Conservation (phyloP, 106 monocot genomes). For the Allium sativum region DNA sequence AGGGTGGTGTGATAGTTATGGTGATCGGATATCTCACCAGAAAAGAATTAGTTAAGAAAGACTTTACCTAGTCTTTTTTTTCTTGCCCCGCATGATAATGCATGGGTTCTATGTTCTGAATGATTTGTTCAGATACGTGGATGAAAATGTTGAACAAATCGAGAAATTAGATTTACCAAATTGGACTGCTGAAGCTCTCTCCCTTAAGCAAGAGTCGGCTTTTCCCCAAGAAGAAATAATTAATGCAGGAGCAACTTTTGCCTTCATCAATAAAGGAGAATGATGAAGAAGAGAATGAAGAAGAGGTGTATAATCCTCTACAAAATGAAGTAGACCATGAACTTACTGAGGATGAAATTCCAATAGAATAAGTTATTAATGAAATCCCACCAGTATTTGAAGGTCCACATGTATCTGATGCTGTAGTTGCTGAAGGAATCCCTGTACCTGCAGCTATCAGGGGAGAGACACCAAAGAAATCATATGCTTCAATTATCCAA, state of each 20-base stretch:
- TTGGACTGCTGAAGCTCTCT: constrained; percentile 7
- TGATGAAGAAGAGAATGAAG: constrained; percentile 8
- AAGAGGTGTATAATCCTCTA: constrained; percentile 45
- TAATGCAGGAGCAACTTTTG: constrained; percentile 13
- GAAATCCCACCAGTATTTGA: too few species aligned
- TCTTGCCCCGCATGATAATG: constrained; percentile 69
- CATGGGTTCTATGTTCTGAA: constrained; percentile 66
- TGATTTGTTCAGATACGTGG: constrained; percentile 63
- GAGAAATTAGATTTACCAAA: constrained; percentile 7
- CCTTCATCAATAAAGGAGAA: constrained; percentile 1
- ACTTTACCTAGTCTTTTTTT: constrained; percentile 70
- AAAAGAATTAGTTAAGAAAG: constrained; percentile 43
- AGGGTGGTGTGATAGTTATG: constrained; percentile 56
- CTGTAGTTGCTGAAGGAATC: constrained; percentile 10
- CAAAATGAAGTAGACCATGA: constrained; percentile 35
- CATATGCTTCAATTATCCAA: constrained; percentile 87
- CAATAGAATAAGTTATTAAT: constrained; percentile 45
- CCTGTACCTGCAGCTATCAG: constrained; percentile 3
- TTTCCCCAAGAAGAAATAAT: constrained; percentile 20
- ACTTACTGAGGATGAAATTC: constrained; percentile 38
- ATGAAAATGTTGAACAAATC: constrained; percentile 10
- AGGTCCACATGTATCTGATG: constrained; percentile 3
- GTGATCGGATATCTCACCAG: constrained; percentile 57
- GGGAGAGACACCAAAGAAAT: constrained; percentile 74
- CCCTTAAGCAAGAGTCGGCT: constrained; percentile 15